These are phyloP conservation scores for Prunella vulgaris DNA, from an alignment of 257 asterid genomes.

Conservation along the genomic window DNA sequence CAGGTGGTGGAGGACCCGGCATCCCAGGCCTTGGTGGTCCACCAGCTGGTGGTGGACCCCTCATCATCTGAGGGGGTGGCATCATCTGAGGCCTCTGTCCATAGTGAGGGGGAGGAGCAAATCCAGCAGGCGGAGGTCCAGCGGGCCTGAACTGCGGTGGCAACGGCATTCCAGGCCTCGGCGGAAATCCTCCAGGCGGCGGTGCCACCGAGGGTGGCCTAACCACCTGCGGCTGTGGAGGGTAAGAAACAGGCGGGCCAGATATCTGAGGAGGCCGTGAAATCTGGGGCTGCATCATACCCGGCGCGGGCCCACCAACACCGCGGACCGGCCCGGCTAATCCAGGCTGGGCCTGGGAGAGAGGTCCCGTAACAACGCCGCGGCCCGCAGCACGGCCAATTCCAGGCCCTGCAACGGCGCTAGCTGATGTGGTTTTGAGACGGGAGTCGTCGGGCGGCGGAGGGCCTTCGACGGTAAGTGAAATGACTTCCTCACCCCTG, in stretches of 20 bases:
- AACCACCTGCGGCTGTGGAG: slow-evolving; percentile 48
- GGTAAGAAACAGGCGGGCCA: slow-evolving; percentile 63
- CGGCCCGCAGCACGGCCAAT: slow-evolving; percentile 90
- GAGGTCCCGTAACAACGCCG: slow-evolving; percentile 67
- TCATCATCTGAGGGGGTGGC: slow-evolving; percentile 77
- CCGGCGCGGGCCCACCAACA: slow-evolving; percentile 90
- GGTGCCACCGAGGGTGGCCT: slow-evolving; percentile 63
- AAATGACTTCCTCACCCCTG: slow-evolving; percentile 85
- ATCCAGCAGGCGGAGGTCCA: slow-evolving; percentile 50
- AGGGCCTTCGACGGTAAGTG: slow-evolving; percentile 95
- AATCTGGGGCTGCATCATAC: slow-evolving; percentile 98
- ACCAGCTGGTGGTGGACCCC: slow-evolving; percentile 83
- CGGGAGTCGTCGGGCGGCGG: slow-evolving; percentile 94
- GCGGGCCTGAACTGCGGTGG: slow-evolving; percentile 60
- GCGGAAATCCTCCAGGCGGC: slow-evolving; percentile 38
- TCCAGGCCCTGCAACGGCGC: slow-evolving; percentile 66
- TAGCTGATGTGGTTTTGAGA: slow-evolving; percentile 49
- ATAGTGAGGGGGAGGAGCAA: slow-evolving; percentile 61
- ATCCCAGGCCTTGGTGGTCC: slow-evolving; percentile 76
- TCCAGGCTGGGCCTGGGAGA: slow-evolving; percentile 81
- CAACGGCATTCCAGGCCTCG: slow-evolving; percentile 56
- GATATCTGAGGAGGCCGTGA: slow-evolving; percentile 74
- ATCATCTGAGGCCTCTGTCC: slow-evolving; percentile 73
- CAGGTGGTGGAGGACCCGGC: slow-evolving; percentile 65
- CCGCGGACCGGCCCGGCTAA: slow-evolving; percentile 88